Base-by-base conservation (phyloP, 345 rosid species). In the Corchorus capsularis region DNA sequence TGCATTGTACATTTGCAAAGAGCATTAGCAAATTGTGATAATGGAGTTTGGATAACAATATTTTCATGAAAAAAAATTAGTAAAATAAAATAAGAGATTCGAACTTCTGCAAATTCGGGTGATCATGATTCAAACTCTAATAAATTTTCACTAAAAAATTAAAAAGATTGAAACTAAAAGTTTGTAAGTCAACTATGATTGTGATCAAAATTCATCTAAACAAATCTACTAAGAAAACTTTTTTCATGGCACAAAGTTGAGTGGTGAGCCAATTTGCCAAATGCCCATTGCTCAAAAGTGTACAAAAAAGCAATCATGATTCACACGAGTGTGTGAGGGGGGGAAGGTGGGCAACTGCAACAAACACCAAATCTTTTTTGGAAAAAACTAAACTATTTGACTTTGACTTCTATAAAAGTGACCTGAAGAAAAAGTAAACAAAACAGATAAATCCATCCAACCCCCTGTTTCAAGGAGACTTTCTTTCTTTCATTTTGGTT, bases 311-410 rank as follows among this genome's bases (percentile, higher is more conserved):
- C 47, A 69, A 69, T 69, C 47, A 70, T 70, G 61, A 53, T 17
- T 41, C 73, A 70, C 73, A 70, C 62, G 49, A 70, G 60, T 3
- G 43, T 27, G 27, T 27, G 27, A 27, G 62, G 1, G 12, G 9
- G 47, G 32, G 49, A 53, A 10, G 62, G 61, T 35, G 74, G 74
- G 62, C 74, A 69, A 69, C 73, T 53, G 61, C 73, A 69, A 12
- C 61, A 17, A 69, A 12, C 61, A 17, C 62, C 62, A 70, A 53
- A 54, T 70, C 62, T n/a, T 37, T 37, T 35, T 9, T 35, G 46
- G 61, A 69, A 32, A 27, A 35, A 70, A 35, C 49, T 35, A 37
- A 70, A 37, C 62, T 70, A 8, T 70, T 70, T 70, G 74, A 53
- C 74, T 70, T 70, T 70, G 74, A 70, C 74, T 70, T 6, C 17